Evolutionary conservation across 1,284 basidiomycete species (phyloP).

Genomic region (Farysia itapuensis): DNA sequence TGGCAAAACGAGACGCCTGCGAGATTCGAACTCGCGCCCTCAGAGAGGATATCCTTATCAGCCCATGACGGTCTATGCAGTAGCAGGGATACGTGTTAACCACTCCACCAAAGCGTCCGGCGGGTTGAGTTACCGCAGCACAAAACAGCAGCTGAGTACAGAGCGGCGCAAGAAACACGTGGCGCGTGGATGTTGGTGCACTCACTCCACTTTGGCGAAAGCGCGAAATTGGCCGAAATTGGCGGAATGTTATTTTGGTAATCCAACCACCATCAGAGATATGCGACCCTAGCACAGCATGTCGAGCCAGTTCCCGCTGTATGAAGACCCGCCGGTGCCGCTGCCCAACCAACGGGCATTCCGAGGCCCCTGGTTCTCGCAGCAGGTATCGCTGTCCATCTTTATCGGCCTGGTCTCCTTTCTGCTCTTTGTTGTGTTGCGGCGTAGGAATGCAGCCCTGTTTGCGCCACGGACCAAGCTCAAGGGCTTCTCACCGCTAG

Average conservation of each 20-base stretch:
- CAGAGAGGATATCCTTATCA: constrained; percentile 42
- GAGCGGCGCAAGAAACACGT: no score
- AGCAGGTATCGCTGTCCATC: constrained; percentile 79
- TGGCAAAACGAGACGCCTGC: no score
- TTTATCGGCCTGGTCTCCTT: constrained; percentile 78
- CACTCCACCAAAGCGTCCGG: constrained; percentile 40
- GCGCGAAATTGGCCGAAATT: no score
- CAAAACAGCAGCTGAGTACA: no score
- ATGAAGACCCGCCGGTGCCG: neutral
- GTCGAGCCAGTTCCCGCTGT: no score
- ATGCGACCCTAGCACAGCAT: no score
- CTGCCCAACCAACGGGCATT: constrained; percentile 37
- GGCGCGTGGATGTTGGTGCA: no score
- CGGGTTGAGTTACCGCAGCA: no score
- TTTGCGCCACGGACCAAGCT: constrained; percentile 91
- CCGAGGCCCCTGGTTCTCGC: constrained; percentile 83
- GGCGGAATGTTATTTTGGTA: no score
- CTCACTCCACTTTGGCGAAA: no score
- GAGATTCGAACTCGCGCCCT: constrained; percentile 49
- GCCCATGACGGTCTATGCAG: constrained; percentile 1
- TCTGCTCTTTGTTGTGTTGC: constrained; percentile 80
- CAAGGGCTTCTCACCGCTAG: constrained; percentile 89
- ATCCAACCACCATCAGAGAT: no score
- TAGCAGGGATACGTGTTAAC: constrained; percentile 48
- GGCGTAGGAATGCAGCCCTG: constrained; percentile 81